Conservation (phyloP, 2,329 filamentous ascomycete genomes). For the Aspergillus puulaauensis region DNA sequence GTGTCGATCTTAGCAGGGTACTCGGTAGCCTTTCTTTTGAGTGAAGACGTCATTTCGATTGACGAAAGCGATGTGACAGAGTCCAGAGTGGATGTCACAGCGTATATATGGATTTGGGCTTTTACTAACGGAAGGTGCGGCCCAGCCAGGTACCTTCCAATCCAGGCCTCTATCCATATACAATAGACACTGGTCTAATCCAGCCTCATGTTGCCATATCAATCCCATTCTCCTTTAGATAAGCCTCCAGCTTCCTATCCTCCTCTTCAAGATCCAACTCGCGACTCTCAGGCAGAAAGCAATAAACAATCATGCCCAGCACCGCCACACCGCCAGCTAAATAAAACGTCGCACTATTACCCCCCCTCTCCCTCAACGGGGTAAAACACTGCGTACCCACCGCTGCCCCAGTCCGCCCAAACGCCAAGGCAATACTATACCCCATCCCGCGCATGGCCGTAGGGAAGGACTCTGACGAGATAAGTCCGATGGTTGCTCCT, state of each 20-base stretch:
- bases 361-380: constrained; percentile 29
- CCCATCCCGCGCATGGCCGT: constrained; percentile 34
- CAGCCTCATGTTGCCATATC: background rate
- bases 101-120: too few relatives aligned
- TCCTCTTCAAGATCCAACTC: constrained; percentile 28
- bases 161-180: too few relatives aligned
- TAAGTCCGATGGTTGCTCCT: constrained; percentile 33
- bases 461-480: constrained; percentile 33
- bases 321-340: constrained; percentile 30
- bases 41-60: too few relatives aligned
- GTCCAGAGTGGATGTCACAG: too few relatives aligned
- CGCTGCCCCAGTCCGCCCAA: constrained; percentile 36
- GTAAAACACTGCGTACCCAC: constrained; percentile 37
- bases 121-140: too few relatives aligned
- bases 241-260: constrained; percentile 25
- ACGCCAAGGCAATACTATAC: constrained; percentile 33
- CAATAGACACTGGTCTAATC: too few relatives aligned
- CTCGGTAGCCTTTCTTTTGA: too few relatives aligned
- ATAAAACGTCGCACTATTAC: constrained; percentile 33
- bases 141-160: too few relatives aligned
- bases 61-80: too few relatives aligned
- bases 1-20: too few relatives aligned
- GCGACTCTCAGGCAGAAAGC: constrained; percentile 31
- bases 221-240: constrained; percentile 24
- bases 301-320: constrained; percentile 30